phyloP scores from a whole-genome alignment of 129 eudicot genomes.

The Oenanthe sinensis region DNA sequence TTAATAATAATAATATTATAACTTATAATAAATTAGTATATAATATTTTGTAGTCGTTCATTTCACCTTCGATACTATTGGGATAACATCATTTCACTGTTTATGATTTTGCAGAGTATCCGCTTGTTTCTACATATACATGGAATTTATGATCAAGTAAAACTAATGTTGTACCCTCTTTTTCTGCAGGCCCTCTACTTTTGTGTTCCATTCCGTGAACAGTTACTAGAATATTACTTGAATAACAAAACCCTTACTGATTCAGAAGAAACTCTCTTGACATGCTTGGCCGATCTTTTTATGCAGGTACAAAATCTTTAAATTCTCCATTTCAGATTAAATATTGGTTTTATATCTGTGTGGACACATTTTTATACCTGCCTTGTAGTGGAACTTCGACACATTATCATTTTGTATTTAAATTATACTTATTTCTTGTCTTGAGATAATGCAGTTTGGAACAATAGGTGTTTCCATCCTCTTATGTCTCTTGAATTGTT shows the following conservation, averaged over 20 bases:
- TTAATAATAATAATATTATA: no score
- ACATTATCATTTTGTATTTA: neutral
- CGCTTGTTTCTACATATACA: neutral
- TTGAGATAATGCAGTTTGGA: neutral
- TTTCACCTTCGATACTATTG: no score
- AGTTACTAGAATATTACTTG: slow-evolving; percentile 68
- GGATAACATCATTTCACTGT: no score
- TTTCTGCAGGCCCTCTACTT: slow-evolving; percentile 71
- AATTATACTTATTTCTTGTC: neutral
- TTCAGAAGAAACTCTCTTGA: slow-evolving; percentile 77
- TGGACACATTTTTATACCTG: neutral
- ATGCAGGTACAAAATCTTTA: slow-evolving; percentile 22
- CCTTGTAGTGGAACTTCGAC: neutral
- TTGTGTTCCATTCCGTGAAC: slow-evolving; percentile 96
- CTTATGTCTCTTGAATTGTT: neutral
- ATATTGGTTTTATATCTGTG: neutral
- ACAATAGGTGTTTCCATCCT: neutral
- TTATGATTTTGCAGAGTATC: neutral
- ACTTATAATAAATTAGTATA: no score
- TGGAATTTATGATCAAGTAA: neutral
- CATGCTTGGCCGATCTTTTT: slow-evolving; percentile 82
- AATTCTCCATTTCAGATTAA: neutral
- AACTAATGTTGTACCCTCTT: neutral
- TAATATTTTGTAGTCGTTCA: no score
- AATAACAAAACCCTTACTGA: slow-evolving; percentile 63